Base-by-base conservation (phyloP, 2,329 filamentous ascomycete genomes). In the Chlorencoelia australis region DNA sequence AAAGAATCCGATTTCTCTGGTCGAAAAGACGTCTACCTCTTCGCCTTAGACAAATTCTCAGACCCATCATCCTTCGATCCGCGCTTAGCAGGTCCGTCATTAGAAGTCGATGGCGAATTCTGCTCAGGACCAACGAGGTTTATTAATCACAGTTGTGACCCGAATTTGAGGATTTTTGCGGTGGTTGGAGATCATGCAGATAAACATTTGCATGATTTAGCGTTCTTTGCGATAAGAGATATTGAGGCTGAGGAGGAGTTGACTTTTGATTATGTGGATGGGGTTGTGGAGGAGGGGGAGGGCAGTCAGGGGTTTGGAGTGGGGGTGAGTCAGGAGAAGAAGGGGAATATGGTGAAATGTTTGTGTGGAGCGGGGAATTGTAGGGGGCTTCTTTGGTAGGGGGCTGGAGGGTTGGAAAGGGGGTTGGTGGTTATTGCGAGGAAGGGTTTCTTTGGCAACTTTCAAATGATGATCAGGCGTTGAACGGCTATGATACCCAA, bases 131-230 rank as follows among this genome's bases (percentile, higher is more conserved):
- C 82, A 0, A 84, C 82, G 0, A 72, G 83, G 3, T 91, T 89
- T 58, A 82, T 89, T 56, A 91, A 91, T 50, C 84, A 91, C 56
- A 82, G 74, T 2, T 89, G 84, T 55, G 73, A 83, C 4, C 83
- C 84, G 0, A 89, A 88, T 51, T 69, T 86, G 52, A 68, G 80
- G 10, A 84, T 87, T 42, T 89, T 88, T 58, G 82, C 81, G 0
- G 75, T 85, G 1, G 80, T 83, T 2, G 82, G 81, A 33, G 83
- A 88, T 51, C 79, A 83, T 42, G 73, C 80, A 0, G 81, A 88
- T 50, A 75, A 76, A 40, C 70, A 75, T 30, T 67, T 88, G 5
- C 86, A 89, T 54, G 81, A 87, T 42, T 62, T 89, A 31, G 83
- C 82, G 0, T 69, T 89, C 41, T 89, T 89, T 50, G 82, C 84